These are phyloP conservation scores for Mortierella polycephala DNA, from an alignment of 371 early-diverging fungal genomes.

Conservation along the genomic window DNA sequence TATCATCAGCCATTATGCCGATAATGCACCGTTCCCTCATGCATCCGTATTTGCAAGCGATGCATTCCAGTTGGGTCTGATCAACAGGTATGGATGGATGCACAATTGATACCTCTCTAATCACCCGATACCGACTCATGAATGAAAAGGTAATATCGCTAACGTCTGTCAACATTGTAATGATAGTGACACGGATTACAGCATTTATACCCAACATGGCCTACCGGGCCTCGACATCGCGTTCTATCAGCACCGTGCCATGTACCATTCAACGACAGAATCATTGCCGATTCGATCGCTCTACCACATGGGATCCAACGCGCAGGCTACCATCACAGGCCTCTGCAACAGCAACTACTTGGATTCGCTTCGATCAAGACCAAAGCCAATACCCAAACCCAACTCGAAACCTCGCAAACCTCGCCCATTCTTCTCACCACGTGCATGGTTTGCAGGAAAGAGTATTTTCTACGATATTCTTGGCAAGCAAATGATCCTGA, in stretches of 20 bases:
- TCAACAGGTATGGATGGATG: slow-evolving; percentile 60
- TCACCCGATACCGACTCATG: neutral
- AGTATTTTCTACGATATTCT: slow-evolving; percentile 64
- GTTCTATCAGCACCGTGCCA: slow-evolving; percentile 61
- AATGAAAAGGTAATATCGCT: neutral
- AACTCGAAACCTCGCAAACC: slow-evolving; percentile 2
- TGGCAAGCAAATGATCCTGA: slow-evolving; percentile 60
- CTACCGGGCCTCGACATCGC: slow-evolving; percentile 80
- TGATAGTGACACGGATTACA: slow-evolving; percentile 74
- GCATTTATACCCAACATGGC: slow-evolving; percentile 64
- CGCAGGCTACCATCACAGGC: slow-evolving; percentile 36
- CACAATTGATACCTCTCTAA: neutral
- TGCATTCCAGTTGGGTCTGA: slow-evolving; percentile 63
- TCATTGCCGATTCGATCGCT: slow-evolving; percentile 33
- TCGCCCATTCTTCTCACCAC: slow-evolving; percentile 9
- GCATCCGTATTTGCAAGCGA: slow-evolving; percentile 70
- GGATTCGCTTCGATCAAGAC: slow-evolving; percentile 1
- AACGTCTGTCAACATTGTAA: too few species aligned
- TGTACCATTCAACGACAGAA: slow-evolving; percentile 46
- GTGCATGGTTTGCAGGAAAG: slow-evolving; percentile 27
- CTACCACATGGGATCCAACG: slow-evolving; percentile 49
- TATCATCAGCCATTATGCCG: slow-evolving; percentile 57
- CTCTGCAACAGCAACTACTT: slow-evolving; percentile 46
- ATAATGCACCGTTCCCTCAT: slow-evolving; percentile 57
- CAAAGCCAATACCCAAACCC: neutral